Evolutionary conservation across 192 early-diverging fungal species (phyloP).

Genomic region (Entomortierella beljakovae): DNA sequence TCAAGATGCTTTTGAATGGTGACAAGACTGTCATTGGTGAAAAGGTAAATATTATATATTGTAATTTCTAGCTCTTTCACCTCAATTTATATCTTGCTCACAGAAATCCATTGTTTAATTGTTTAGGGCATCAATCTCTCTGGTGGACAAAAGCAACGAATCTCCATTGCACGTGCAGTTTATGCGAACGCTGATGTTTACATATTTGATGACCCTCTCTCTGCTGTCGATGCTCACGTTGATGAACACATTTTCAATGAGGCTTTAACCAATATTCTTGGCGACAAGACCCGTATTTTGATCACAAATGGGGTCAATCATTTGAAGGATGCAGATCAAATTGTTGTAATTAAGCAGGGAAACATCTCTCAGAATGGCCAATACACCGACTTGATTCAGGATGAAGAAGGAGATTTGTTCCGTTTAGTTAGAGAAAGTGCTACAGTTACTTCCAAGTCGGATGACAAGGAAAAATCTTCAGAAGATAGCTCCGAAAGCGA

Average conservation of each 20-base stretch:
- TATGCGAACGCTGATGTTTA: conserved; percentile 84
- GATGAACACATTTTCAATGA: conserved; percentile 61
- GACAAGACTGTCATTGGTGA: conserved; percentile 94
- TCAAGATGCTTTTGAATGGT: conserved; percentile 86
- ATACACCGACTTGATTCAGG: conserved; percentile 70
- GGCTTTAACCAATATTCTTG: conserved; percentile 61
- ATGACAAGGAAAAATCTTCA: background rate
- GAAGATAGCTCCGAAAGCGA: background rate
- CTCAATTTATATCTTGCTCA: background rate
- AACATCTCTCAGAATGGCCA: conserved; percentile 71
- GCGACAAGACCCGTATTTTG: conserved; percentile 79
- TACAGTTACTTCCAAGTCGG: background rate
- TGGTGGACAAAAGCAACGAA: conserved; percentile 90
- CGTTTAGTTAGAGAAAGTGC: conserved; percentile 63
- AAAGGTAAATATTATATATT: conserved; percentile 45
- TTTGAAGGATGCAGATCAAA: conserved; percentile 72
- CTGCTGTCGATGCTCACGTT: conserved; percentile 74
- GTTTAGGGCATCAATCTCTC: conserved; percentile 84
- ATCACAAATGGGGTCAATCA: conserved; percentile 85
- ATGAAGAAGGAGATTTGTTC: conserved; percentile 66
- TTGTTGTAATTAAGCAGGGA: conserved; percentile 79
- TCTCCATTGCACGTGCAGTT: conserved; percentile 78
- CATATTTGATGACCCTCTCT: conserved; percentile 65
- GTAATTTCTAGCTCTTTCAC: background rate
- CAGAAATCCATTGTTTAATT: background rate